Percentiles rank a stretch among this genome's conserved stretches.
phyloP scores from a whole-genome alignment of 768 basidiomycete species.

The Austroboletus festivus region DNA sequence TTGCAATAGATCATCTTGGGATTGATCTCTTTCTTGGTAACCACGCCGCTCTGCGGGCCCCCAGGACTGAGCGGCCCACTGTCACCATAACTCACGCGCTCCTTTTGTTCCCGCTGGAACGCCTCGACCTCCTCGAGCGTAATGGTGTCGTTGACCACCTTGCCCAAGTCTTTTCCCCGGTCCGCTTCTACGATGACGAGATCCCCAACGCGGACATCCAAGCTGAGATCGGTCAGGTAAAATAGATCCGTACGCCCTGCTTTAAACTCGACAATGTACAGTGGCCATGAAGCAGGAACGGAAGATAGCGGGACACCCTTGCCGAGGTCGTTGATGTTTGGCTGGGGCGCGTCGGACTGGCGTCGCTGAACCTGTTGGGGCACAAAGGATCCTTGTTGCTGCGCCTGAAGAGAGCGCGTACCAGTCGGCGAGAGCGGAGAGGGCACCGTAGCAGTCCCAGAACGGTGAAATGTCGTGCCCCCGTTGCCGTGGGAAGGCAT shows the following conservation, averaged over 20 bases:
- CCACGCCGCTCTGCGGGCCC: constrained; percentile 27
- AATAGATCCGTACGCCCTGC: constrained; percentile 94
- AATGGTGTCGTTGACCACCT: constrained; percentile 87
- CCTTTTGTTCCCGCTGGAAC: constrained; percentile 80
- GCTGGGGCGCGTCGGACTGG: constrained; percentile 36
- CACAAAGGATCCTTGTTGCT: constrained; percentile 27
- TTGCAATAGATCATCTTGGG: constrained; percentile 96
- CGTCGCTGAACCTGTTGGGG: constrained; percentile 37
- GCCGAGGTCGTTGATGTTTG: constrained; percentile 60
- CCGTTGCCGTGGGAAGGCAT: constrained; percentile 37
- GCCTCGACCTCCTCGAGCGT: constrained; percentile 87
- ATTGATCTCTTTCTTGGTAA: constrained; percentile 85
- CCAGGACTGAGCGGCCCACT: constrained; percentile 51
- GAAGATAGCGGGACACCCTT: constrained; percentile 84
- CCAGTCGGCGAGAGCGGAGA: constrained; percentile 57
- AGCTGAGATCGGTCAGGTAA: constrained; percentile 71
- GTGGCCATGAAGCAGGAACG: constrained; percentile 80
- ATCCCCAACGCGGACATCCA: constrained; percentile 77
- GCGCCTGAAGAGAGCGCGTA: constrained; percentile 27
- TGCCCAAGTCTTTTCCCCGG: constrained; percentile 89
- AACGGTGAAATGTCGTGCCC: constrained; percentile 37
- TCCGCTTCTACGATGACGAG: constrained; percentile 97
- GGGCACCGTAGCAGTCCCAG: constrained; percentile 35
- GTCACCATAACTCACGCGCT: constrained; percentile 43
- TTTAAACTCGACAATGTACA: constrained; percentile 98